Evolutionary conservation across 2,329 filamentous ascomycete genomes (phyloP), one percentile per base, ranked within the genome.

Genomic region (Talaromyces sp.): DNA sequence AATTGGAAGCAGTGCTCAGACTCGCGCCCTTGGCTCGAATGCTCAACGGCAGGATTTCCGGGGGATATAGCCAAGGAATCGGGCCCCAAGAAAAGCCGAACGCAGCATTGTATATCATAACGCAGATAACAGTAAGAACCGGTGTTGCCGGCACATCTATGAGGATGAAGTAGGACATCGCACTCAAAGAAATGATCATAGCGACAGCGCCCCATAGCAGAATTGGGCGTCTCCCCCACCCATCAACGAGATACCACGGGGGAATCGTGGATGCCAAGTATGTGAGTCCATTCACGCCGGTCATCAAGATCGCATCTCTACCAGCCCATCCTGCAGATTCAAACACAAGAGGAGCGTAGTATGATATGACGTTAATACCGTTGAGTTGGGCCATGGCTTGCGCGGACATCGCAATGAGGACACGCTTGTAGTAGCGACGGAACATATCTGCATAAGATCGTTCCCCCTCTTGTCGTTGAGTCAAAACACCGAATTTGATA

Each of bases 321-420:
- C 94, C 95, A 60, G 86, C 79, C 95, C 94, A 98, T n/a, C 95
- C 94, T 42, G 95, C 95, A 63, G 93, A 93, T 77, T 97, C 93
- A 70, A 99, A 98, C 16, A 98, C 94, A 61, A 96, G 87, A 0
- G 95, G 95, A 0, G 95, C 95, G 73, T 99, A 99, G 82, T 98
- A 99, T 1, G 94, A 98, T 66, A 99, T 99, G 73, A 99, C 95
- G 78, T 99, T 99, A 81, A 99, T 99, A 67, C 95, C 95, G 79
- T 98, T 98, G 59, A 99, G 86, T 78, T 99, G 95, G 31, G 95
- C 95, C 66, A 99, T 86, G 5, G 89, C 92, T 77, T 98, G 95
- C 4, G 95, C 95, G 36, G 94, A 98, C 95, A 98, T 98, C 78
- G 95, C 95, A 74, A 98, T 98, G 72, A 98, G 92, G 66, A 98